Percentiles rank a stretch among this genome's conserved stretches.
These are phyloP conservation scores for Westerdykella aurantiaca DNA, from an alignment of 2,329 filamentous ascomycete genomes.

Conservation along the genomic window DNA sequence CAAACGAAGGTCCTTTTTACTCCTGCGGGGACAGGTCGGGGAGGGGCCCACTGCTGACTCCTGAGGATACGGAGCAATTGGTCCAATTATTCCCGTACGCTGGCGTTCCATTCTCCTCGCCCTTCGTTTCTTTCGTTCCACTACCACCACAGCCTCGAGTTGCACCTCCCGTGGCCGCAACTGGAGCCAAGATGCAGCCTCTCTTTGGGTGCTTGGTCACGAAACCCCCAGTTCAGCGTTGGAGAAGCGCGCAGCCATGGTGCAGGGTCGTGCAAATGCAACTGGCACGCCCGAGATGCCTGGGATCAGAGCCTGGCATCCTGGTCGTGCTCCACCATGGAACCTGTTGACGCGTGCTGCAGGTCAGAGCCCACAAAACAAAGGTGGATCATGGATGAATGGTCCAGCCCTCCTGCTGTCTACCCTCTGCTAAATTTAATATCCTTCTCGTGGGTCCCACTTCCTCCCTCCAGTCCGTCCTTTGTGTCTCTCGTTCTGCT, in stretches of 20 bases:
- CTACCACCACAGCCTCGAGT: no score
- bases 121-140: conserved; percentile 9
- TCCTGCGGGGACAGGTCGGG: no score
- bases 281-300: conserved; percentile 19
- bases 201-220: no score
- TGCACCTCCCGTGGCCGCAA: no score
- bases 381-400: conserved; percentile 7
- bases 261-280: conserved; percentile 20
- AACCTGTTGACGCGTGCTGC: conserved; percentile 23
- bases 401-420: no score
- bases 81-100: conserved; percentile 5
- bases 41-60: conserved; percentile 7
- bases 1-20: no score
- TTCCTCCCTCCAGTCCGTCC: conserved; percentile 6
- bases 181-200: no score
- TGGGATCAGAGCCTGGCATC: conserved; percentile 18
- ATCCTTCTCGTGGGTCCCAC: conserved; percentile 25
- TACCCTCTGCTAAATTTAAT: conserved; percentile 23
- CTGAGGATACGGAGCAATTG: no score
- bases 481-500: conserved; percentile 13
- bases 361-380: conserved; percentile 28
- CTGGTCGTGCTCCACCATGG: conserved; percentile 27
- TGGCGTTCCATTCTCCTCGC: conserved; percentile 8
- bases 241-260: conserved; percentile 17
- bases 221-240: conserved; percentile 10